Evolutionary conservation across 1,284 basidiomycete species (phyloP), one percentile per base, ranked within the genome.

Genomic region (Ustilago lituana): DNA sequence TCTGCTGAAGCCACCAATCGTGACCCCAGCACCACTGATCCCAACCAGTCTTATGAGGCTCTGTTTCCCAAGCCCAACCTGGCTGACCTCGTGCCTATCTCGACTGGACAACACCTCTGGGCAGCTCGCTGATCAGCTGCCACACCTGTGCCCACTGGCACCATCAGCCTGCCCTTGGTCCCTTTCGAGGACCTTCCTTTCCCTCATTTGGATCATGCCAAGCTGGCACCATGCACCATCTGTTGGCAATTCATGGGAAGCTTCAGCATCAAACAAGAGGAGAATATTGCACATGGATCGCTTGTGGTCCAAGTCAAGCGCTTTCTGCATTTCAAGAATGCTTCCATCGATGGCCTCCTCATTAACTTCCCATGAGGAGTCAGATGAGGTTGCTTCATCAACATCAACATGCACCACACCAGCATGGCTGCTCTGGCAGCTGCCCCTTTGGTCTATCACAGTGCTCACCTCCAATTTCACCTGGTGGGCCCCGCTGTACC

Each of bases 181-280:
- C 31, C 44, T 22, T 46, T 31, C 15, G 44, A 36, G 10, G 32
- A 46, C 2, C 32, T 46, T 12, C 44, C 44, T 15, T 46, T 46
- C 22, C 44, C 33, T 0, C 33, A 26, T 2, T 32, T 20, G 9
- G 44, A 46, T 22, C 33, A 14, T 24, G 44, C 44, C 44, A 35
- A 26, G 44, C 31, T 46, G n/a, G n/a, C n/a, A n/a, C n/a, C n/a
- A n/a, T n/a, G n/a, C n/a, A n/a, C n/a, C n/a, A n/a, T n/a, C n/a
- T n/a, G n/a, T n/a, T 46, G 44, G 44, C 44, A 33, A 11, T 46
- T 46, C 19, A 38, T 19, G 5, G 20, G 17, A 12, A 2, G 2
- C 37, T 38, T 38, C 12, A 29, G 27, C 27, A 9, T 23, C 37
- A 7, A 20, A 5, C 17, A 19, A 19, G 37, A 38, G n/a, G 17